phyloP scores from a whole-genome alignment of 768 basidiomycete species.

The Psilocybe azurescens region DNA sequence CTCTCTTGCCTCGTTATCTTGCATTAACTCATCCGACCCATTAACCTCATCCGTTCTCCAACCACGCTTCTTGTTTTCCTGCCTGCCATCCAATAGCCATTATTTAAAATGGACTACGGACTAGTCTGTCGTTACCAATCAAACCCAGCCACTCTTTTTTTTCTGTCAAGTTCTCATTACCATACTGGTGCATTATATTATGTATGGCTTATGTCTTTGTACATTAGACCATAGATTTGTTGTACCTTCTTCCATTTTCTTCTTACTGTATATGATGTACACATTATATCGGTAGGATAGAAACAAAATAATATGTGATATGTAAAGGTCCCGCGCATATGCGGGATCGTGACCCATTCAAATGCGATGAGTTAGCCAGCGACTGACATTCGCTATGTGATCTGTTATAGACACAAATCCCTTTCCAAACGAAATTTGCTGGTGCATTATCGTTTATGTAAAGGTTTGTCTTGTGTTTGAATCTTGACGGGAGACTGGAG shows the following conservation, averaged over 20 bases:
- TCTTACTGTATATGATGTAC: slow-evolving; percentile 17
- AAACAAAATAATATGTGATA: slow-evolving; percentile 25
- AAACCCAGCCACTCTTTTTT: slow-evolving; percentile 28
- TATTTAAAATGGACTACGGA: slow-evolving; percentile 19
- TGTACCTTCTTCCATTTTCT: slow-evolving; percentile 5
- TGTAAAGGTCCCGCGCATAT: not conserved
- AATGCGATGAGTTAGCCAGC: not conserved
- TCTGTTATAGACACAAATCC: too few relatives aligned
- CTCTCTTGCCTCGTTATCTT: slow-evolving; percentile 13
- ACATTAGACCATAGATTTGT: slow-evolving; percentile 6
- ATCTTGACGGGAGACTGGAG: too few relatives aligned
- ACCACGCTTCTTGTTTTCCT: not conserved
- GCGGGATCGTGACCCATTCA: not conserved
- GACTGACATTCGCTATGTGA: too few relatives aligned
- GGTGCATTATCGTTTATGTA: too few relatives aligned
- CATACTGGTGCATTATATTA: slow-evolving; percentile 6
- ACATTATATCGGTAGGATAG: slow-evolving; percentile 20
- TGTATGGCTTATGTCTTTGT: slow-evolving; percentile 6
- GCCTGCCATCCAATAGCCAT: slow-evolving; percentile 18
- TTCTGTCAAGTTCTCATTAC: slow-evolving; percentile 5
- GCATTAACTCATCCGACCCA: slow-evolving; percentile 8
- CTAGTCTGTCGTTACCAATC: slow-evolving; percentile 23
- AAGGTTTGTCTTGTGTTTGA: too few relatives aligned
- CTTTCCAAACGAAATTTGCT: too few relatives aligned
- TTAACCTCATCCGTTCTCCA: slow-evolving; percentile 2